Base-by-base conservation (phyloP, 2,329 filamentous ascomycete genomes). In the Orbilia brochopaga region DNA sequence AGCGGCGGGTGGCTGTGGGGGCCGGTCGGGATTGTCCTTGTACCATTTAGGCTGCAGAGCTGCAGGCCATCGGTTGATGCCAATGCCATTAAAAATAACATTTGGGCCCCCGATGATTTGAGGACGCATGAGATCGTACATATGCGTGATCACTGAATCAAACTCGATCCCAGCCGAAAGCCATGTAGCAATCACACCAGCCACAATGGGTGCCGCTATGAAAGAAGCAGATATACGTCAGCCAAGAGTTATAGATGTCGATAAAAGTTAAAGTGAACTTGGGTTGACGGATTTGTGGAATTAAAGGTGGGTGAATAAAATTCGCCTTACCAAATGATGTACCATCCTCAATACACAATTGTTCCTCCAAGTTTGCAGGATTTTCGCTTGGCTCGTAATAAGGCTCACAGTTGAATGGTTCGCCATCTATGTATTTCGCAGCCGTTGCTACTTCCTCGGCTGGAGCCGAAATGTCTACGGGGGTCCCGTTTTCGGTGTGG, bases 51-150 rank as follows among this genome's bases (percentile, higher is more conserved):
- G 63, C 17, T 53, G 23, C 30, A 42, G n/a, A 21, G 19, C 48
- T 21, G 11, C 24, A 10, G 56, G 55, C 63, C 63, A 58, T 17
- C 23, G 44, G 5, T n/a, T 8, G 21, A 65, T 32, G 2, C 11
- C n/a, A 8, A 65, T 66, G 1, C 62, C 62, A 19, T 60, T 66
- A 24, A 53, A 66, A 11, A 66, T 27, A 1, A n/a, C 46, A 23
- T 50, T 51, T 7, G 62, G 62, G 4, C 62, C 62, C 11, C 35
- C 30, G 11, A 17, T 37, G 8, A 55, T 42, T 44, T 55, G 27
- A 8, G 15, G 40, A 19, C 60, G 21, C 0, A 50, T 56, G 15
- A 21, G 17, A 6, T 30, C 19, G 5, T 60, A 24, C 56, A 67
- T 59, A 1, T 48, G 30, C 6, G 35, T n/a, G n/a, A 55, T 46